Conservation (phyloP, 345 rosid genomes). For the Moringa oleifera region DNA sequence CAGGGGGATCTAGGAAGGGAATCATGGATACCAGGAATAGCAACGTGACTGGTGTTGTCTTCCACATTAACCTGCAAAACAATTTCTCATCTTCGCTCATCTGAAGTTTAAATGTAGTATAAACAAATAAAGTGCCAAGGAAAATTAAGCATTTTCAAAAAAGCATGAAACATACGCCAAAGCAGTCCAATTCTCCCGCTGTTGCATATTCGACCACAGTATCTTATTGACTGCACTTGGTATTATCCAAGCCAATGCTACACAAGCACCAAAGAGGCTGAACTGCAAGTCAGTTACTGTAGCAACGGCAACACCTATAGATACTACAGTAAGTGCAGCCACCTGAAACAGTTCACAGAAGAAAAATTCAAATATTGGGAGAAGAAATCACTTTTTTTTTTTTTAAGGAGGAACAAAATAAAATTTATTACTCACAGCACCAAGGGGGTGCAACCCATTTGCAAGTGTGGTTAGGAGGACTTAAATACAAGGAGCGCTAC, state of each 20-base stretch:
- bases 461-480: too few relatives aligned
- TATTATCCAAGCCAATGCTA: constrained; percentile 90
- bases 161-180: constrained; percentile 57
- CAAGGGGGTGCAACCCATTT: too few relatives aligned
- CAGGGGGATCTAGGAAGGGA: constrained; percentile 91
- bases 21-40: constrained; percentile 73
- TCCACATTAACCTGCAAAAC: constrained; percentile 88
- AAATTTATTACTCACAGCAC: too few relatives aligned
- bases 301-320: constrained; percentile 89
- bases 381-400: too few relatives aligned
- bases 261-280: constrained; percentile 80
- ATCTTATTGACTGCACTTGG: constrained; percentile 94
- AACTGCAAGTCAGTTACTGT: constrained; percentile 94
- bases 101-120: background rate
- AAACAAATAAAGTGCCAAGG: background rate
- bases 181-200: constrained; percentile 90
- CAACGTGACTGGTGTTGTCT: constrained; percentile 88
- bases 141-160: background rate
- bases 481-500: too few relatives aligned
- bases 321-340: constrained; percentile 66
- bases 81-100: constrained; percentile 8
- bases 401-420: too few relatives aligned
- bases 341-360: constrained; percentile 45
- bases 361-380: background rate
- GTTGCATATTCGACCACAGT: constrained; percentile 91